These are phyloP conservation scores for Zea mays DNA, from an alignment of 176 grass and related monocot species.

Conservation along the genomic window DNA sequence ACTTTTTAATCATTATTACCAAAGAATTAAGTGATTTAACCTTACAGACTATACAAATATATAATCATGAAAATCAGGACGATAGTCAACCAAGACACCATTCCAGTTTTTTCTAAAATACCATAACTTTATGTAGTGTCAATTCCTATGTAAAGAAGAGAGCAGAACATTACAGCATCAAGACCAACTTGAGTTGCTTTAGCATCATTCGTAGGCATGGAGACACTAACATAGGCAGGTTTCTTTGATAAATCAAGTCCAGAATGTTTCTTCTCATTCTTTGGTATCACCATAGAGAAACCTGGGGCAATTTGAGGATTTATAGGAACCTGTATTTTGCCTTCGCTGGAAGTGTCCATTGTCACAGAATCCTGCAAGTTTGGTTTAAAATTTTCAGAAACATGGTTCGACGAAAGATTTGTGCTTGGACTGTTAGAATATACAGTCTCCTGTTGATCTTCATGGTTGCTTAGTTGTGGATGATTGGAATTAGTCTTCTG, in stretches of 20 bases:
- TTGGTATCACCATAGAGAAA: conserved; percentile 60
- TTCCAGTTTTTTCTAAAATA: conserved; percentile 3
- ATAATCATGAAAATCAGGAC: not conserved
- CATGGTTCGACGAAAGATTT: conserved; percentile 57
- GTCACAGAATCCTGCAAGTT: conserved; percentile 45
- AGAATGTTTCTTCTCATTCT: conserved; percentile 64
- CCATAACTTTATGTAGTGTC: conserved; percentile 3
- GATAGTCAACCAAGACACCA: not conserved
- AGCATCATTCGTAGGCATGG: conserved; percentile 52
- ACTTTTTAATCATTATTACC: not conserved
- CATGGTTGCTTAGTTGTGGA: conserved; percentile 49
- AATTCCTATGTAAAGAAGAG: conserved; percentile 11
- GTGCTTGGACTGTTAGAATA: conserved; percentile 63
- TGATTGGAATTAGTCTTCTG: conserved; percentile 45
- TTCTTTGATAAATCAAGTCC: conserved; percentile 50
- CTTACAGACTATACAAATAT: not conserved
- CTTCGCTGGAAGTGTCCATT: conserved; percentile 51
- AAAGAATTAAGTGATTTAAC: conserved; percentile 18
- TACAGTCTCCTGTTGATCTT: conserved; percentile 55
- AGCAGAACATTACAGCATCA: conserved; percentile 48
- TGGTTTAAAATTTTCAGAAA: conserved; percentile 54
- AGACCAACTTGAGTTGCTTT: conserved; percentile 45
- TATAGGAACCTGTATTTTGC: conserved; percentile 73
- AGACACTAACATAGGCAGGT: conserved; percentile 82
- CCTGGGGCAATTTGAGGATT: conserved; percentile 87